Conservation (phyloP, 345 rosid species). For the Kandelia obovata region DNA sequence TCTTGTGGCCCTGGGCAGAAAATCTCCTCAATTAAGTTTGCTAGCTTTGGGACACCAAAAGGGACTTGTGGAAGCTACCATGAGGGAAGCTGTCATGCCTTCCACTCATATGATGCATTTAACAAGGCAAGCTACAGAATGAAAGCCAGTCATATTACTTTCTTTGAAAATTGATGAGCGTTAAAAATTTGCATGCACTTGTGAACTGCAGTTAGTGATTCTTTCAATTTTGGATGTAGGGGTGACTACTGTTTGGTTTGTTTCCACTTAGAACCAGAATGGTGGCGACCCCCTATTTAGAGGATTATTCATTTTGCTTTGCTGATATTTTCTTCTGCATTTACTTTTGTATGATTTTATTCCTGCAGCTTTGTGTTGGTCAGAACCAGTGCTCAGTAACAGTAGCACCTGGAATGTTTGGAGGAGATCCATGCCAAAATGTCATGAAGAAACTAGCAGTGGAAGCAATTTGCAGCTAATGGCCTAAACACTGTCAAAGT, state of each 20-base stretch:
- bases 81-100: slow-evolving; percentile 83
- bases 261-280: no score
- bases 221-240: not conserved
- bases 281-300: no score
- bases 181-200: not conserved
- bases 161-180: not conserved
- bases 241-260: no score
- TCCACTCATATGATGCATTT: slow-evolving; percentile 91
- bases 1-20: slow-evolving; percentile 79
- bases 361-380: slow-evolving; percentile 83
- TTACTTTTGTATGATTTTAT: slow-evolving; percentile 10
- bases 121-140: slow-evolving; percentile 52
- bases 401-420: slow-evolving; percentile 90
- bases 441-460: slow-evolving; percentile 93
- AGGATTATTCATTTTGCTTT: not conserved
- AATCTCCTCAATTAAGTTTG: slow-evolving; percentile 76
- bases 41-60: slow-evolving; percentile 92
- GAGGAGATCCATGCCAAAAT: slow-evolving; percentile 90
- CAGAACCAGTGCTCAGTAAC: slow-evolving; percentile 86
- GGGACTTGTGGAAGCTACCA: slow-evolving; percentile 89
- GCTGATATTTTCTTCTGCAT: not conserved
- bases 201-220: not conserved
- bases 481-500: slow-evolving; percentile 10
- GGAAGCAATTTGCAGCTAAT: slow-evolving; percentile 78
- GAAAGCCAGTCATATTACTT: not conserved